These are phyloP conservation scores for Acidomyces sp. DNA, from an alignment of 495 filamentous ascomycete genomes.

Conservation along the genomic window DNA sequence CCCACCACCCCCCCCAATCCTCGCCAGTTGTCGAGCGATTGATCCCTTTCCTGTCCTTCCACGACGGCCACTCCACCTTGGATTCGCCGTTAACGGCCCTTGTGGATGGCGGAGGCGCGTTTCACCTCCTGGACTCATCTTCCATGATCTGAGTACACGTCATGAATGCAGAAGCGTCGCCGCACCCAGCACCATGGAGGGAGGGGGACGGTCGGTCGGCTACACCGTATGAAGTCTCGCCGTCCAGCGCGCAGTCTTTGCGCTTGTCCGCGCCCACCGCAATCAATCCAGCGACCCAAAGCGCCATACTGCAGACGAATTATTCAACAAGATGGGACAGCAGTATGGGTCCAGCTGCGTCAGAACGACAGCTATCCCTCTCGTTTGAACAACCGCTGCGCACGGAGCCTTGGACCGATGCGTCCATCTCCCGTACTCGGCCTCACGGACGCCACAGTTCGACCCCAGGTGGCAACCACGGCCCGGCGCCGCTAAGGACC, in stretches of 20 bases:
- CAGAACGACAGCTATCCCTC: neutral
- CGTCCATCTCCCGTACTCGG: neutral
- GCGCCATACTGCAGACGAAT: conserved; percentile 1
- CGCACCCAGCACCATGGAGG: neutral
- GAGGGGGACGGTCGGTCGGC: neutral
- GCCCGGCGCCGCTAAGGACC: conserved; percentile 3
- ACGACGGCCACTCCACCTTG: no score
- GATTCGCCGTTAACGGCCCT: no score
- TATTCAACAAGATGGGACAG: neutral
- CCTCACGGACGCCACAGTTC: conserved; percentile 9
- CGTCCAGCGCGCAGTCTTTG: neutral
- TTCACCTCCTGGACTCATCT: no score
- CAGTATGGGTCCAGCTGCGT: neutral
- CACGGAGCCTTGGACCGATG: neutral
- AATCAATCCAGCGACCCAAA: conserved; percentile 5
- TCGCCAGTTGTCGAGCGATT: no score
- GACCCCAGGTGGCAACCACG: conserved; percentile 10
- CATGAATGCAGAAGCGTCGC: no score
- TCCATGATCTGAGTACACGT: no score
- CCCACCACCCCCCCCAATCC: no score
- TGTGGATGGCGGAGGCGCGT: no score
- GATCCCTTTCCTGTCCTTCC: no score
- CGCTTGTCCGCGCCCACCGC: conserved; percentile 7
- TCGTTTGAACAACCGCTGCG: no score
- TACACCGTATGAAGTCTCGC: neutral